These are phyloP conservation scores for Trichothecium sympodiale DNA, from an alignment of 2,329 filamentous ascomycete species.

Conservation along the genomic window DNA sequence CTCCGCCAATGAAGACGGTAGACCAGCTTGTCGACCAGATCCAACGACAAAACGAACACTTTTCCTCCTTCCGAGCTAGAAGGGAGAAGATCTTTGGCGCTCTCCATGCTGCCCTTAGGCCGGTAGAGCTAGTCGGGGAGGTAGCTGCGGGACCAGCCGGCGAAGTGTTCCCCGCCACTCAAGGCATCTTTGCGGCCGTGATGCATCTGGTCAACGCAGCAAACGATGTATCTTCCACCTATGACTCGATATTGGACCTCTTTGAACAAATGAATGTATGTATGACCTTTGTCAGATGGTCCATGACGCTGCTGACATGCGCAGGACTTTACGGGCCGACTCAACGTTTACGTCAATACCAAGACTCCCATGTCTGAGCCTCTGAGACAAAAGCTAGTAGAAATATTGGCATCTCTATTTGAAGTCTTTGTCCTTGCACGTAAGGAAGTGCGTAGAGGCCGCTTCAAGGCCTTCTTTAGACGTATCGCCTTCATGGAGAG, in stretches of 20 bases:
- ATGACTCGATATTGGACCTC: constrained; percentile 32
- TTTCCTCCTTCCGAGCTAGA: constrained; percentile 23
- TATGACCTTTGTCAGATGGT: neutral
- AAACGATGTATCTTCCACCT: constrained; percentile 29
- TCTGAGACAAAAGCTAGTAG: constrained; percentile 26
- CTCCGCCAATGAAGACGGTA: constrained; percentile 20
- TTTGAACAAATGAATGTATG: constrained; percentile 27
- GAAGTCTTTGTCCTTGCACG: constrained; percentile 32
- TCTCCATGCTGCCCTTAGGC: constrained; percentile 18
- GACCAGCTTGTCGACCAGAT: constrained; percentile 19
- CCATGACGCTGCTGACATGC: constrained; percentile 1
- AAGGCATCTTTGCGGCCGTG: constrained; percentile 30
- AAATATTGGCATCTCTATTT: constrained; percentile 30
- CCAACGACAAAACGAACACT: constrained; percentile 23
- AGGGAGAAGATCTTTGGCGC: constrained; percentile 21
- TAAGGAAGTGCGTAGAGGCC: constrained; percentile 28
- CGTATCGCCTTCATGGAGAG: constrained; percentile 26
- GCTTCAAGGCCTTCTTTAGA: constrained; percentile 28
- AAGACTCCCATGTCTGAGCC: constrained; percentile 19
- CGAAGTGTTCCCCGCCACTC: constrained; percentile 27
- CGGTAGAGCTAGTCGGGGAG: constrained; percentile 28
- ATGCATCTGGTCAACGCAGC: constrained; percentile 31
- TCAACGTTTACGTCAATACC: constrained; percentile 28
- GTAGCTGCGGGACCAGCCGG: constrained; percentile 23
- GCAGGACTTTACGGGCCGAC: constrained; percentile 29